Conservation (phyloP, 257 asterid genomes). For the Gentiana dahurica region DNA sequence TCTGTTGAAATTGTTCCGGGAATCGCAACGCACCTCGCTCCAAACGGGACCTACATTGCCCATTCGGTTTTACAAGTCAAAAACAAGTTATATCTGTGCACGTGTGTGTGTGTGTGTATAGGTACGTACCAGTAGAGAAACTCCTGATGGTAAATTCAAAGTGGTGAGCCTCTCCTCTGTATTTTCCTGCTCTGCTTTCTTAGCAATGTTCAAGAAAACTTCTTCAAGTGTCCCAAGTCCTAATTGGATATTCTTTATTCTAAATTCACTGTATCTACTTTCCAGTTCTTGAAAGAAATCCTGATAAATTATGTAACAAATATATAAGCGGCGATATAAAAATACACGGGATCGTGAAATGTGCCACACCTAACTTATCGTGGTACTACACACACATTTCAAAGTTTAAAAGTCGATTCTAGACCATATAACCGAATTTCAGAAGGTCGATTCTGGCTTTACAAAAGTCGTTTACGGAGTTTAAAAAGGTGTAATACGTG, state of each 20-base stretch:
- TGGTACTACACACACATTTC: no score
- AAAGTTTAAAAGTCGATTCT: no score
- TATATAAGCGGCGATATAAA: no score
- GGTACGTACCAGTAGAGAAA: conserved; percentile 13
- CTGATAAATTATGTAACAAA: conserved; percentile 13
- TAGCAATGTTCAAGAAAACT: conserved; percentile 26
- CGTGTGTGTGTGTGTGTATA: neutral
- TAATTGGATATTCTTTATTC: conserved; percentile 22
- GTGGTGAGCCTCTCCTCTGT: conserved; percentile 9
- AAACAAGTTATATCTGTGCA: neutral
- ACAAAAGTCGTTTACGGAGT: no score
- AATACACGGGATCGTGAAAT: no score
- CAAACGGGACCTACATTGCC: conserved; percentile 15
- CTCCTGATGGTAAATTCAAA: conserved; percentile 22
- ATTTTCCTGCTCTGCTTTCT: conserved; percentile 25
- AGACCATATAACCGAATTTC: no score
- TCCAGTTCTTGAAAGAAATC: conserved; percentile 22
- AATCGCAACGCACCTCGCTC: conserved; percentile 19
- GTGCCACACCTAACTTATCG: no score
- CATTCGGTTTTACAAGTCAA: neutral
- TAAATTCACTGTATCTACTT: conserved; percentile 14
- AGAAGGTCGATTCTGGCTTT: no score
- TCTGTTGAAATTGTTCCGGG: conserved; percentile 15
- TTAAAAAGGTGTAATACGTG: no score
- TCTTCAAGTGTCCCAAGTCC: conserved; percentile 31